These are phyloP conservation scores for Trichosanthes cucumerina DNA, from an alignment of 306 rosid species.

Conservation along the genomic window DNA sequence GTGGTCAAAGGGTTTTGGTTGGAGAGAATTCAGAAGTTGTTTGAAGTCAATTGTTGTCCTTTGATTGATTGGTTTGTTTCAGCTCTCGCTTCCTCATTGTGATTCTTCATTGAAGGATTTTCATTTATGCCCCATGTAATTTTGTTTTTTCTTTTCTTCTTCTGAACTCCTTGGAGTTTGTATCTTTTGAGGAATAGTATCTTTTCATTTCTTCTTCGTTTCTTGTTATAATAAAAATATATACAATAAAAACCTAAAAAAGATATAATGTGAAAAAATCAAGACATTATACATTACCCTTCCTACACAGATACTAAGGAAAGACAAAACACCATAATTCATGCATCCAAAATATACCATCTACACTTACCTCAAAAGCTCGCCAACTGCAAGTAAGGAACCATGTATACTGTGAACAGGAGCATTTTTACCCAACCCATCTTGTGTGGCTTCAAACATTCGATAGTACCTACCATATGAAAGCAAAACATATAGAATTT, in stretches of 20 bases:
- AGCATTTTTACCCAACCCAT: conserved; percentile 89
- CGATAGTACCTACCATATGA: conserved; percentile 69
- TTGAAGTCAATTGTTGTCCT: too few species aligned
- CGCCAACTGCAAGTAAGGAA: conserved; percentile 97
- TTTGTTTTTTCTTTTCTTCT: too few species aligned
- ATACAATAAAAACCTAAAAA: background rate
- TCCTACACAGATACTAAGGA: background rate
- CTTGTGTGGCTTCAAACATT: conserved; percentile 97
- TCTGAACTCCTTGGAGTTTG: too few species aligned
- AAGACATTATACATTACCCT: background rate
- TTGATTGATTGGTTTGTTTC: too few species aligned
- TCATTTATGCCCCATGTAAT: too few species aligned
- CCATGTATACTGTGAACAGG: conserved; percentile 97
- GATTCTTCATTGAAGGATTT: too few species aligned
- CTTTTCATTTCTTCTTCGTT: too few species aligned
- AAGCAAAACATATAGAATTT: conserved; percentile 9
- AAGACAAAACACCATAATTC: background rate
- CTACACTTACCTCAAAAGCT: conserved; percentile 74
- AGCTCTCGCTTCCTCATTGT: too few species aligned
- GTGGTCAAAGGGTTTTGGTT: too few species aligned
- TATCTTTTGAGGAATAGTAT: too few species aligned
- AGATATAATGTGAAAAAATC: background rate
- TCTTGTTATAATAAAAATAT: too few species aligned
- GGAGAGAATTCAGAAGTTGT: too few species aligned
- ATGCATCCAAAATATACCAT: conserved; percentile 1